Percentiles rank a stretch among this genome's conserved stretches.
Conservation (phyloP, 2,329 filamentous ascomycete species). For the Ophiostoma pallidulum region DNA sequence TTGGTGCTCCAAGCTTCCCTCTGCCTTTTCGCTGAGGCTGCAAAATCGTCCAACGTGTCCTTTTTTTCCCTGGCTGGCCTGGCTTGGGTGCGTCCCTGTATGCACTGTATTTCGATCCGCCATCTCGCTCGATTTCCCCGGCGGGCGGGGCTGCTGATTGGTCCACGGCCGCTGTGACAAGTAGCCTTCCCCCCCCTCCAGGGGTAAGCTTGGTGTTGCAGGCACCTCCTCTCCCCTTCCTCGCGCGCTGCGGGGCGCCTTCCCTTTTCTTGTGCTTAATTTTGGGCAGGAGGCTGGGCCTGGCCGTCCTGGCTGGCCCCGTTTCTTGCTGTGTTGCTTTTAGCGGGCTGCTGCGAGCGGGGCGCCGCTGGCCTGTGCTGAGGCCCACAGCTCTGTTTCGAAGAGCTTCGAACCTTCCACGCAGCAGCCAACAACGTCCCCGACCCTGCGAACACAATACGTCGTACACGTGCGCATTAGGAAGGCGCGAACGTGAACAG, state of each 20-base stretch:
- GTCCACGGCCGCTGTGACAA: background rate
- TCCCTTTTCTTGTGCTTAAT: background rate
- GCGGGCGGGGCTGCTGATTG: constrained; percentile 1
- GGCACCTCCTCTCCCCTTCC: background rate
- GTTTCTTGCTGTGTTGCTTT: no score
- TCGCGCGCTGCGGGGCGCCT: constrained; percentile 12
- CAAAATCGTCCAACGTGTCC: constrained; percentile 18
- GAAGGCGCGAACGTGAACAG: background rate
- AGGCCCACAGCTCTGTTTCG: background rate
- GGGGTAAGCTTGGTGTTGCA: constrained; percentile 3
- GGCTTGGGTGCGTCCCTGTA: constrained; percentile 1
- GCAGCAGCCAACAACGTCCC: background rate
- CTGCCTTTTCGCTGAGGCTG: constrained; percentile 1
- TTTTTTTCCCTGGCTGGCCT: constrained; percentile 14
- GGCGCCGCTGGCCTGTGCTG: constrained; percentile 3
- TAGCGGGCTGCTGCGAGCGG: background rate
- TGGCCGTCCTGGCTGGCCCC: no score
- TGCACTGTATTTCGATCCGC: constrained; percentile 4
- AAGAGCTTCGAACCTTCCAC: constrained; percentile 19
- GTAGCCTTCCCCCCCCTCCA: background rate
- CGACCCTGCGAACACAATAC: background rate
- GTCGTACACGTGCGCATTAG: constrained; percentile 1
- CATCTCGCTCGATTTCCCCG: constrained; percentile 9
- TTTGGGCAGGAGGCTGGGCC: constrained; percentile 8
- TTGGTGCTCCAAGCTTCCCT: background rate